Evolutionary conservation across 1,139 yeast species (phyloP).

Genomic region (Hanseniaspora uvarum): DNA sequence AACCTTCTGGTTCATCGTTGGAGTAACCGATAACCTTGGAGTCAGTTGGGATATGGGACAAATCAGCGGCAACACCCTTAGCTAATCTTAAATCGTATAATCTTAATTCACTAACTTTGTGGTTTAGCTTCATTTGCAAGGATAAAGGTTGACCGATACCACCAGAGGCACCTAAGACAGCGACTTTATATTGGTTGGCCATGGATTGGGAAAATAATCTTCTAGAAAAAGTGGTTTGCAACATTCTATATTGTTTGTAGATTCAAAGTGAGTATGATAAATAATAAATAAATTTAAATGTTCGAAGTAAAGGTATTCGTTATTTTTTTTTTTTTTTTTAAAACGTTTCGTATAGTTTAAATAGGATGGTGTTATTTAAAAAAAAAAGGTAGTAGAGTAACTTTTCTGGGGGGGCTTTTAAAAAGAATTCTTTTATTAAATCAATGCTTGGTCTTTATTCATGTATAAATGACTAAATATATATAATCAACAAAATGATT

Average conservation of each 20-base stretch:
- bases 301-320: background rate
- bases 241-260: background rate
- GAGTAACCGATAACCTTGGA: slow-evolving; percentile 74
- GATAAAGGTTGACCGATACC: slow-evolving; percentile 99
- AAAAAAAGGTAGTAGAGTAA: too few relatives aligned
- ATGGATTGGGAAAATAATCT: slow-evolving; percentile 63
- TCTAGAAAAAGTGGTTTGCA: slow-evolving; percentile 32
- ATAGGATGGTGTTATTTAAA: background rate
- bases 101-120: slow-evolving; percentile 72
- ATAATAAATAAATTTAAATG: too few relatives aligned
- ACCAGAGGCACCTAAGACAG: slow-evolving; percentile 94
- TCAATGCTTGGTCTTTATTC: too few relatives aligned
- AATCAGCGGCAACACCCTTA: slow-evolving; percentile 95
- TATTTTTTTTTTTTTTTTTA: background rate
- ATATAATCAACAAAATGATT: too few relatives aligned
- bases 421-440: too few relatives aligned
- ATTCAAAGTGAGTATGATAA: background rate
- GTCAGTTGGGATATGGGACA: slow-evolving; percentile 86
- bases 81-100: slow-evolving; percentile 89
- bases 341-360: background rate
- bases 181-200: slow-evolving; percentile 62
- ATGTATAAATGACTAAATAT: too few relatives aligned
- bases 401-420: too few relatives aligned
- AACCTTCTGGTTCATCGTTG: slow-evolving; percentile 63
- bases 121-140: slow-evolving; percentile 75